Percentiles rank a stretch among this genome's conserved stretches.
These are phyloP conservation scores for Botrytis galanthina DNA, from an alignment of 2,329 filamentous ascomycete species.

Conservation along the genomic window DNA sequence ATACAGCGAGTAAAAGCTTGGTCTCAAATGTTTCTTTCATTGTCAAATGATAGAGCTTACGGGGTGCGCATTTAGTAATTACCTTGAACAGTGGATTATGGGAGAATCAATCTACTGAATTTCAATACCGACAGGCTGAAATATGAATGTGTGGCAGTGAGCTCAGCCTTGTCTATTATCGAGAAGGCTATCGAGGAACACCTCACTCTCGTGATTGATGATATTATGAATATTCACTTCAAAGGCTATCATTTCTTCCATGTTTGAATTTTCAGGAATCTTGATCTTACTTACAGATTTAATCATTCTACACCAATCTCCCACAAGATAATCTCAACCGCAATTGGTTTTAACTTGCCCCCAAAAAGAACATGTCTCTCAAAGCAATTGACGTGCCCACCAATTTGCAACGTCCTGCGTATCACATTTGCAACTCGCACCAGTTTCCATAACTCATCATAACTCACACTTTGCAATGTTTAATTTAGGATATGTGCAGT, in stretches of 20 bases:
- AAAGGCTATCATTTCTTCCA: neutral
- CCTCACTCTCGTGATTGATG: neutral
- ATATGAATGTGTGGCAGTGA: neutral
- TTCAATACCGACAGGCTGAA: neutral
- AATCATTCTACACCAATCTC: neutral
- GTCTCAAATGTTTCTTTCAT: neutral
- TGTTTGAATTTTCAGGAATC: neutral
- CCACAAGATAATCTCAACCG: too few species aligned
- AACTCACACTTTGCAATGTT: neutral
- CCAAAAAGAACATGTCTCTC: too few species aligned
- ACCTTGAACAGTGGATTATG: too few species aligned
- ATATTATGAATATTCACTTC: neutral
- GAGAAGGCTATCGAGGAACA: neutral
- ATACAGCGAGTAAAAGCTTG: neutral
- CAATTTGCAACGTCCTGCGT: neutral
- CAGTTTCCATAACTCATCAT: neutral
- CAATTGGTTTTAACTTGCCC: too few species aligned
- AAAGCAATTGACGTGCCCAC: neutral
- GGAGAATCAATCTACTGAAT: neutral
- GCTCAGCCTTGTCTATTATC: neutral
- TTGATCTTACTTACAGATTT: neutral
- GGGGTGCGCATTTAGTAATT: neutral
- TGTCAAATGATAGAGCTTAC: too few species aligned
- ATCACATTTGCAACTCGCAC: neutral
- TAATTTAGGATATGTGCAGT: accelerated